Evolutionary conservation across 2,329 filamentous ascomycete species (phyloP).

Genomic region (Colletotrichum viniferum): DNA sequence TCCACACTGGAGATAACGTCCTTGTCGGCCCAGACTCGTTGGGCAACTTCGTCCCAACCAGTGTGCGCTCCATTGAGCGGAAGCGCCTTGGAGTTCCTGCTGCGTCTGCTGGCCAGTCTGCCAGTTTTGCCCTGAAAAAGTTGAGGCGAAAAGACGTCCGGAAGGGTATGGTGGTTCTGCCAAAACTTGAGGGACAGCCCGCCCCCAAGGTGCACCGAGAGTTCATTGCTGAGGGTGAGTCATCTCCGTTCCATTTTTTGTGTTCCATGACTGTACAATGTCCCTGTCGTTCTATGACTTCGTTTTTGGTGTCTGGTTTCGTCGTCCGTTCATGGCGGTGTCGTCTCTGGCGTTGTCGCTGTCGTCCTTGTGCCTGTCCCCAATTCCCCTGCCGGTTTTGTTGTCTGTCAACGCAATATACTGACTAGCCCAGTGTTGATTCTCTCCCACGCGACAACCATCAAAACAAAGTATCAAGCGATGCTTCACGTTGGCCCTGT

Average conservation of each 20-base stretch:
- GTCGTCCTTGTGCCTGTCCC: rapidly evolving
- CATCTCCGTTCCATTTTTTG: not conserved
- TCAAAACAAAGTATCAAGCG: conserved; percentile 95
- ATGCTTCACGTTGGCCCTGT: conserved; percentile 98
- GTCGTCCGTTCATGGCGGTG: not conserved
- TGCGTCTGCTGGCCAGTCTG: conserved; percentile 89
- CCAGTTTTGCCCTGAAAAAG: conserved; percentile 87
- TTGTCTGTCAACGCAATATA: not conserved
- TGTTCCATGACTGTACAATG: not conserved
- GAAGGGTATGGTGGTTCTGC: conserved; percentile 97
- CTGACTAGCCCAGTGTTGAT: conserved; percentile 71
- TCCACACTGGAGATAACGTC: conserved; percentile 89
- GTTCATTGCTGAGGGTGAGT: conserved; percentile 76
- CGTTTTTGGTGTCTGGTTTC: not conserved
- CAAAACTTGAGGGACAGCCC: conserved; percentile 76
- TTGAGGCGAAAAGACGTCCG: conserved; percentile 89
- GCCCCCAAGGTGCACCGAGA: conserved; percentile 74
- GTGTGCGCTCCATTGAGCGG: conserved; percentile 89
- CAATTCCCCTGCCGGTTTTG: not conserved
- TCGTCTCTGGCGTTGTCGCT: not conserved
- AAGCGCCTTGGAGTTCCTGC: conserved; percentile 90
- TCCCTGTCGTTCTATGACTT: not conserved
- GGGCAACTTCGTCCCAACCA: conserved; percentile 86
- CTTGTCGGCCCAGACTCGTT: conserved; percentile 89
- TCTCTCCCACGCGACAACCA: conserved; percentile 93